phyloP scores from a whole-genome alignment of 345 rosid species.

The Sonneratia caseolaris region DNA sequence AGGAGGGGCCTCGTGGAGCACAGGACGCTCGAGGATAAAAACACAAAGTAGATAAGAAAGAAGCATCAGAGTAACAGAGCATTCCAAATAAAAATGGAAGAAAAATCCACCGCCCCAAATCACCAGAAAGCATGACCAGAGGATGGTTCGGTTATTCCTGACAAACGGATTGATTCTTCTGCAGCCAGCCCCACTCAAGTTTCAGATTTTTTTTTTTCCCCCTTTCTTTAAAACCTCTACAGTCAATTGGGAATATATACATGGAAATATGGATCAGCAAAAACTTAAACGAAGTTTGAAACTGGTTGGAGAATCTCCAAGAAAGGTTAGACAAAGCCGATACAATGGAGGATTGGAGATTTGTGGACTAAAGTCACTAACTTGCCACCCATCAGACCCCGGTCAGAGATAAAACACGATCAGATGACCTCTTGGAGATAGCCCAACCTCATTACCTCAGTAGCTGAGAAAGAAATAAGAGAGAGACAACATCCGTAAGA shows the following conservation, averaged over 20 bases:
- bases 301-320: constrained; percentile 21
- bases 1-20: too few species aligned
- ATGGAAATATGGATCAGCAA: constrained; percentile 32
- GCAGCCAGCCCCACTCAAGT: background rate
- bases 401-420: background rate
- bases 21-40: too few species aligned
- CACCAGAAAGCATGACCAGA: background rate
- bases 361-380: background rate
- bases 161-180: background rate
- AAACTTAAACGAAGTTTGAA: constrained; percentile 30
- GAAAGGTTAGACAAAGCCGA: constrained; percentile 1
- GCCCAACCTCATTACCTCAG: constrained; percentile 3
- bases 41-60: too few species aligned
- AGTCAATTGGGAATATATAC: constrained; percentile 45
- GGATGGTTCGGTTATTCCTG: background rate
- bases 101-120: background rate
- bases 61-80: too few species aligned
- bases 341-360: constrained; percentile 25
- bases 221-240: too few species aligned
- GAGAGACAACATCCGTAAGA: background rate
- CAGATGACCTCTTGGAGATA: constrained; percentile 19
- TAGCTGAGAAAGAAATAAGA: background rate
- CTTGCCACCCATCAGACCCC: background rate
- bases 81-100: too few species aligned
- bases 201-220: constrained; percentile 10